Evolutionary conservation across 805 yeast genomes (phyloP).

Genomic region (Yamadazyma laniorum): DNA sequence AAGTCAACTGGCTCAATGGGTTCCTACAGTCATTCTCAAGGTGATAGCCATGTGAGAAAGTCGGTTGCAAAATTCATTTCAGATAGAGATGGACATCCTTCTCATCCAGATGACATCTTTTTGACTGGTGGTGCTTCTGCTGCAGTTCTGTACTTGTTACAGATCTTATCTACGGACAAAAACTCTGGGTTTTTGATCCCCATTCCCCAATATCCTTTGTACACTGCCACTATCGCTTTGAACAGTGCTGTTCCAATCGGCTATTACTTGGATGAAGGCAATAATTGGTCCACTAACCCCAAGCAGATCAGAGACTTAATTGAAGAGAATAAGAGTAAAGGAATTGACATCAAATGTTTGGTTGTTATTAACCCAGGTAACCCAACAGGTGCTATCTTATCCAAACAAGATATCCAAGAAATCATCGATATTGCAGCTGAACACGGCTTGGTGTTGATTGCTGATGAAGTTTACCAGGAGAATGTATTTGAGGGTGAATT

Average conservation of each 20-base stretch:
- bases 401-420: conserved; percentile 62
- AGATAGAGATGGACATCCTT: conserved; percentile 59
- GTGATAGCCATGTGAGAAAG: conserved; percentile 67
- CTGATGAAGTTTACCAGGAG: conserved; percentile 98
- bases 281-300: conserved; percentile 83
- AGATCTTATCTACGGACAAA: conserved; percentile 64
- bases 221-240: conserved; percentile 90
- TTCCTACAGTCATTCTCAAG: conserved; percentile 94
- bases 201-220: conserved; percentile 96
- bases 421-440: conserved; percentile 80
- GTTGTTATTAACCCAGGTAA: conserved; percentile 98
- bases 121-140: conserved; percentile 94
- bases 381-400: conserved; percentile 90
- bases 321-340: conserved; percentile 45
- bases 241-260: conserved; percentile 82
- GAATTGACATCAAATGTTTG: conserved; percentile 67
- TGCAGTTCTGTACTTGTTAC: conserved; percentile 80
- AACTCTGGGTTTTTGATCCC: conserved; percentile 84
- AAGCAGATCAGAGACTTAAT: conserved; percentile 57
- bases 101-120: conserved; percentile 72
- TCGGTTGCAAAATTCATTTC: conserved; percentile 80
- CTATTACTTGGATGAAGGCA: conserved; percentile 77
- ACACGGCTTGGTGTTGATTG: conserved; percentile 80
- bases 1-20: conserved; percentile 78
- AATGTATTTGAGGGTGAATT: conserved; percentile 83